Evolutionary conservation across 1,139 yeast species (phyloP), one percentile per base, ranked within the genome.

Genomic region (Scheffersomyces lignicola): DNA sequence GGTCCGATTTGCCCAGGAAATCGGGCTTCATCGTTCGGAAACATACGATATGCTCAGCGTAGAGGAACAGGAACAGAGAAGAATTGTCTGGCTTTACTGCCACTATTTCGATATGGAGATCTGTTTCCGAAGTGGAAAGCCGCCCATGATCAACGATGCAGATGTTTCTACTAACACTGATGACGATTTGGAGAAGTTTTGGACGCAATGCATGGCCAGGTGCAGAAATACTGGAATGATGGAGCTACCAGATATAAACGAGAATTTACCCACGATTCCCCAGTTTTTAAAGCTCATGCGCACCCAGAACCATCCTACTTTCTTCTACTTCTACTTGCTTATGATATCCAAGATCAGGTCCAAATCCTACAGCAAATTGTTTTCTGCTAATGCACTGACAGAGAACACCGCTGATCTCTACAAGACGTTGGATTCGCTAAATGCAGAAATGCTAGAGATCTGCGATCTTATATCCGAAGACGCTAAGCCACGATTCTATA

Each of bases 21-120:
- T 82, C 38, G 94, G 94, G 0, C 58, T 85, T 16, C 85, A 84
- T 49, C 58, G 87, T 22, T 59, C 58, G 11, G 87, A 82, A 43
- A 56, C 74, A 2, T 69, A 69, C 34, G 46, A 48, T 6, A 65
- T 69, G 0, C 45, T 77, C 16, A 38, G 67, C 0, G 44, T 45
- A 0, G 59, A 52, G 3, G 82, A 77, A 29, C 62, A 61, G 5
- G 44, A 51, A 4, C 53, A 58, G 8, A 58, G 78, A 20, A 56
- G 75, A 25, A 53, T 56, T 8, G 38, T 80, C 2, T 83, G 84
- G 80, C 76, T 83, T 78, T 42, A 60, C 24, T 71, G 83, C 39
- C 79, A 76, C 43, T 55, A 60, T 30, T 52, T 68, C 29, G 90
- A 83, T 48, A 70, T 73, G 44, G 80, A 76, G 26, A 48, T 69